Base-by-base conservation (phyloP, 148 eudicot species). In the Agrostemma githago region DNA sequence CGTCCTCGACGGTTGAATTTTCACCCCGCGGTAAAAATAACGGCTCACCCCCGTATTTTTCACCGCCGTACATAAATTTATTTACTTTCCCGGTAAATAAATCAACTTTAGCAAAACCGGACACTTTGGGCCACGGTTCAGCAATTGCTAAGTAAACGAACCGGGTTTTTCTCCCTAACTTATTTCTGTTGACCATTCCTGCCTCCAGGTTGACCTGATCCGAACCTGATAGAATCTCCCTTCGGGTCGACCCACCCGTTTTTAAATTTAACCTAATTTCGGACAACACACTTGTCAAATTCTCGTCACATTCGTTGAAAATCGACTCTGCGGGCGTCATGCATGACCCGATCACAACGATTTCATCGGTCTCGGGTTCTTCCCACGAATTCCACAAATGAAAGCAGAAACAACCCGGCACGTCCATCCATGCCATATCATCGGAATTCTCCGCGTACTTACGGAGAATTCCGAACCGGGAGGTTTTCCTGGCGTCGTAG, bases 381-480 rank as follows among this genome's bases (percentile, higher is more conserved):
- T 92, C 97, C 97, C 97, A 92, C 3, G 97, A 86, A 43, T 92
- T 92, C 97, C 97, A 92, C 1, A 92, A 81, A 46, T 92, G 97
- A 73, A 92, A 92, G 77, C 97, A 92, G 75, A 92, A 92, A 76
- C 97, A 92, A 66, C 86, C 91, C 0, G 91, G 93, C 0, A 82
- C 92, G 10, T 90, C 96, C 0, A 90, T 72, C 97, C 97, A 92
- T 59, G 84, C 84, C 3, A 92, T 92, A 5, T 51, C 77, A 0
- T 77, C 73, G 2, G 82, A 72, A 60, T 83, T 75, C 3, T 41
- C 61, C 0, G 97, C 89, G 34, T 88, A 79, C 48, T 89, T 90
- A 2, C 79, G 72, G 16, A 92, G 72, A 42, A 92, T 80, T 0
- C 97, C 97, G 7, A 90, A 92, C 21, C 96, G 59, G 0, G 96